Percentiles rank a stretch among this genome's conserved stretches.
Conservation (phyloP, 2,329 filamentous ascomycete genomes). For the Aspergillus viridinutans region DNA sequence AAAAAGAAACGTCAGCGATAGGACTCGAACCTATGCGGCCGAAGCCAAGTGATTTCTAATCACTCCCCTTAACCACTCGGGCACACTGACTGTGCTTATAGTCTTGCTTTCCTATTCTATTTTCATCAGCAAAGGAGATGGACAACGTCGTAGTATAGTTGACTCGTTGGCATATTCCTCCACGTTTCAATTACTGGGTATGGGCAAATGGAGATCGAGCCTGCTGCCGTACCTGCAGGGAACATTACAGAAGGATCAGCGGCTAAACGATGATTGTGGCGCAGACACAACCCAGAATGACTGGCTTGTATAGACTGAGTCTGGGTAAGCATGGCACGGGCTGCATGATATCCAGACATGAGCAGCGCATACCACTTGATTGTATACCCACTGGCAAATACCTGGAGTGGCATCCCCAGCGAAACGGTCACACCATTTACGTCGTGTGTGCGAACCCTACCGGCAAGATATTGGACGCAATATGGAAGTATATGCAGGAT, state of each 20-base stretch:
- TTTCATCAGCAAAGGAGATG: no score
- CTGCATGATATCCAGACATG: background rate
- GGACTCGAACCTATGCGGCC: background rate
- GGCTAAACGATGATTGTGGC: constrained; percentile 4
- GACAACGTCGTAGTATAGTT: no score
- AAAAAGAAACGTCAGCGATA: background rate
- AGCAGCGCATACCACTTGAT: constrained; percentile 11
- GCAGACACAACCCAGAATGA: background rate
- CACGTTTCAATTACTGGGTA: no score
- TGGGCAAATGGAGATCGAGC: constrained; percentile 10
- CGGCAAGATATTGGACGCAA: background rate
- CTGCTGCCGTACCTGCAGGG: constrained; percentile 8
- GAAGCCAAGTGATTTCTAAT: constrained; percentile 4
- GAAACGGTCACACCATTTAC: constrained; percentile 12
- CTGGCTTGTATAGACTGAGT: constrained; percentile 3
- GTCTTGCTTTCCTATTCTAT: accelerated
- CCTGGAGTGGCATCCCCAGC: constrained; percentile 8
- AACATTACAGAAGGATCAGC: constrained; percentile 14
- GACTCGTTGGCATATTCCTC: no score
- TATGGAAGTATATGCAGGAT: background rate
- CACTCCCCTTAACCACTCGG: background rate
- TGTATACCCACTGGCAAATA: constrained; percentile 3
- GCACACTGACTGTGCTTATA: background rate
- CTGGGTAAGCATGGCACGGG: background rate
- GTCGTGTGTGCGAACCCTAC: no score